Conservation (phyloP, 2,329 filamentous ascomycete genomes). For the Macrophomina pseudophaseolina region DNA sequence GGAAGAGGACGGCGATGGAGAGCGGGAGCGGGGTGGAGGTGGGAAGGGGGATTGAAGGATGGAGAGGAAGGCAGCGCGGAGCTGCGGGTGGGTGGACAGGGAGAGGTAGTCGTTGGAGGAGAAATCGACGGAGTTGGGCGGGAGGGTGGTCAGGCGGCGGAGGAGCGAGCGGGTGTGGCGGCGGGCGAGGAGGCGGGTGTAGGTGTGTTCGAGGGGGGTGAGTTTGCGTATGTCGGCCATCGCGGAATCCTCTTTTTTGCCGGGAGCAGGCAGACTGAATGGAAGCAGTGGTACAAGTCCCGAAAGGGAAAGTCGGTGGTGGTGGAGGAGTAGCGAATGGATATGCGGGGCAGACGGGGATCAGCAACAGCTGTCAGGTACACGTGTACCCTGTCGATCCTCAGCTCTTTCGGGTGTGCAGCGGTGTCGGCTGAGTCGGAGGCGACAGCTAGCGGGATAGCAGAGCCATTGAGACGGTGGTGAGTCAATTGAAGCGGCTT, state of each 20-base stretch:
- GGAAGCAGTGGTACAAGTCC: not conserved
- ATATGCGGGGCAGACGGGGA: constrained; percentile 1
- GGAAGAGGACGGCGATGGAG: not conserved
- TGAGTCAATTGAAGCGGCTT: not conserved
- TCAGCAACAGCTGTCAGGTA: constrained; percentile 2
- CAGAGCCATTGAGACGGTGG: constrained; percentile 9
- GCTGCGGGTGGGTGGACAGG: constrained; percentile 53
- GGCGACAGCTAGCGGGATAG: not conserved
- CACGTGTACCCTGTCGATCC: not conserved
- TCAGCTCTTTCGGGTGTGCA: not conserved
- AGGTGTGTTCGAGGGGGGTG: constrained; percentile 33
- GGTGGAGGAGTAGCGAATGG: not conserved
- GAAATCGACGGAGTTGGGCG: constrained; percentile 57
- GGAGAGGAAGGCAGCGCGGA: constrained; percentile 56
- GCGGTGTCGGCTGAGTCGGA: not conserved
- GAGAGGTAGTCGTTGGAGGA: constrained; percentile 71
- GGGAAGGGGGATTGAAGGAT: constrained; percentile 44
- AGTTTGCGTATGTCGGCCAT: not conserved
- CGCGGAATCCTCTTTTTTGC: not conserved
- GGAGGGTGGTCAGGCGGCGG: constrained; percentile 38
- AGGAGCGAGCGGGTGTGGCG: constrained; percentile 45
- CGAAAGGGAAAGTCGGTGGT: constrained; percentile 4
- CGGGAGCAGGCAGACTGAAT: not conserved
- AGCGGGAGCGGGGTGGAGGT: not conserved
- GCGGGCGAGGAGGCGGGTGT: constrained; percentile 42